phyloP scores from a whole-genome alignment of 129 eudicot genomes.

The Sambucus nigra region DNA sequence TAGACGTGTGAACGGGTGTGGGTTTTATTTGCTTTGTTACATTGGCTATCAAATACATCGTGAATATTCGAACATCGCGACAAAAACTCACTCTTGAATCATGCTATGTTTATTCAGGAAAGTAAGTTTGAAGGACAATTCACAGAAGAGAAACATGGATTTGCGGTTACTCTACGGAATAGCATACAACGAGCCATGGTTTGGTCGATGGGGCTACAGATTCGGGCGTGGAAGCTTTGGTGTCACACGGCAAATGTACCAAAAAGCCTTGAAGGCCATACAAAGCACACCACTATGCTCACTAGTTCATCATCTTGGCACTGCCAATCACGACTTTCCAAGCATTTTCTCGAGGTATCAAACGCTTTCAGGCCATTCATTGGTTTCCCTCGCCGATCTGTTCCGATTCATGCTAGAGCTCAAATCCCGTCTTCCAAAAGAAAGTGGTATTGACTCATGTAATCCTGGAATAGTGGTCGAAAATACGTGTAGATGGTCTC shows the following conservation, averaged over 20 bases:
- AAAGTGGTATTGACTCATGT: slow-evolving; percentile 29
- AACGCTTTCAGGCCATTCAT: slow-evolving; percentile 57
- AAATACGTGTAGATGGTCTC: slow-evolving; percentile 86
- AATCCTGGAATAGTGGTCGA: slow-evolving; percentile 60
- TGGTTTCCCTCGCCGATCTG: slow-evolving; percentile 59
- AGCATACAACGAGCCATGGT: slow-evolving; percentile 85
- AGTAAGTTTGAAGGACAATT: slow-evolving; percentile 72
- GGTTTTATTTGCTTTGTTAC: no score
- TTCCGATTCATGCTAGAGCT: slow-evolving; percentile 80
- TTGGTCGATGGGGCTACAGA: slow-evolving; percentile 78
- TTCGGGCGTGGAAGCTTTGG: slow-evolving; percentile 89
- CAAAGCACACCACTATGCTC: slow-evolving; percentile 60
- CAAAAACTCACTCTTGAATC: neutral
- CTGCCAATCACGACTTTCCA: slow-evolving; percentile 38
- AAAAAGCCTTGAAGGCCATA: slow-evolving; percentile 62
- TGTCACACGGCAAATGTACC: slow-evolving; percentile 55
- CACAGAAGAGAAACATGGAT: slow-evolving; percentile 75
- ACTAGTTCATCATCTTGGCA: slow-evolving; percentile 48
- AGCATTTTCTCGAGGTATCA: slow-evolving; percentile 59
- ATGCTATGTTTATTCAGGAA: slow-evolving; percentile 38
- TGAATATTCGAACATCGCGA: no score
- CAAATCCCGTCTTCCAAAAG: slow-evolving; percentile 47
- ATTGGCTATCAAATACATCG: no score
- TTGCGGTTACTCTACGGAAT: slow-evolving; percentile 72
- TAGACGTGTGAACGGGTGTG: no score